These are phyloP conservation scores for Apiotrichum siamense DNA, from an alignment of 1,284 basidiomycete species.

Conservation along the genomic window DNA sequence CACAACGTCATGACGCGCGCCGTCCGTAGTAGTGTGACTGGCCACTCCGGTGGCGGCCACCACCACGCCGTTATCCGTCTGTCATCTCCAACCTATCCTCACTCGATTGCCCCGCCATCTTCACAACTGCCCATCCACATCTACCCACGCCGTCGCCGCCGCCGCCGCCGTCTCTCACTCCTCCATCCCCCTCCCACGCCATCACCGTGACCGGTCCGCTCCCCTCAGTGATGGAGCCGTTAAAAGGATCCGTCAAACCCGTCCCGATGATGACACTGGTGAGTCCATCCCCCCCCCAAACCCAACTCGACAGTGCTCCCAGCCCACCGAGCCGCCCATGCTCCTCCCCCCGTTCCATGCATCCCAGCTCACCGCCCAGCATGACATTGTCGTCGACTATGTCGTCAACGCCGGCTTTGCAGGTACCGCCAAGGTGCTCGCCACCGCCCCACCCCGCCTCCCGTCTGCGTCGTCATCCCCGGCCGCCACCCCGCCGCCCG, in stretches of 20 bases:
- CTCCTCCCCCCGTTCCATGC: not conserved
- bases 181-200: too few relatives aligned
- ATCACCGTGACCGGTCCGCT: too few relatives aligned
- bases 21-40: too few relatives aligned
- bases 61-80: too few relatives aligned
- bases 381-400: slow-evolving; percentile 44
- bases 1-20: too few relatives aligned
- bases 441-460: not conserved
- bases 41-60: too few relatives aligned
- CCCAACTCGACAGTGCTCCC: not conserved
- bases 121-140: too few relatives aligned
- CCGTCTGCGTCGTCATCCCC: not conserved
- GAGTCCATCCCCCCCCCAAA: not conserved
- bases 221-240: slow-evolving; percentile 1
- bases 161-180: too few relatives aligned
- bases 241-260: not conserved
- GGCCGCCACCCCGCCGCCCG: slow-evolving; percentile 6
- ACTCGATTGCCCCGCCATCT: too few relatives aligned
- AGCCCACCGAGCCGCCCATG: not conserved
- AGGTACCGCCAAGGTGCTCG: slow-evolving; percentile 30
- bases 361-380: slow-evolving; percentile 17
- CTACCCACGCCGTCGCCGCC: too few relatives aligned
- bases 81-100: too few relatives aligned
- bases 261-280: slow-evolving; percentile 4
- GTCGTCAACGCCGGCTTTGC: slow-evolving; percentile 33